These are phyloP conservation scores for Aspergillus felis DNA, from an alignment of 2,329 filamentous ascomycete genomes.

Conservation along the genomic window DNA sequence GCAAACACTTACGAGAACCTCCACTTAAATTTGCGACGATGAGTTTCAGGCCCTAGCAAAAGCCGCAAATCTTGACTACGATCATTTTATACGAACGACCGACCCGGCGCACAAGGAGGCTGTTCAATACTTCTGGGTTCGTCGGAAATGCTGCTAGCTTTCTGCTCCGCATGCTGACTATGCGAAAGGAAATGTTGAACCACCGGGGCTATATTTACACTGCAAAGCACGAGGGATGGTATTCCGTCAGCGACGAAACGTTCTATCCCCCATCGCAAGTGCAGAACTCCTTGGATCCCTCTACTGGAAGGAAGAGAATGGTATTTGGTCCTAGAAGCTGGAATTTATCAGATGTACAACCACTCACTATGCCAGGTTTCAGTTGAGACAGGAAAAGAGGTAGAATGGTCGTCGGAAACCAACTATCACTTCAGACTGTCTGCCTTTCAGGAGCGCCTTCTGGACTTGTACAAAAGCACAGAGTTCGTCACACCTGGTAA, in stretches of 20 bases:
- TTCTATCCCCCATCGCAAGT: slow-evolving; percentile 82
- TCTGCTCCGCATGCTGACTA: neutral
- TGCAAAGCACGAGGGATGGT: slow-evolving; percentile 88
- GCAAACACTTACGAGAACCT: neutral
- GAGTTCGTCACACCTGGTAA: slow-evolving; percentile 74
- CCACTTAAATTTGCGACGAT: slow-evolving; percentile 5
- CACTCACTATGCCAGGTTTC: slow-evolving; percentile 48
- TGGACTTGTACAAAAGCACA: slow-evolving; percentile 67
- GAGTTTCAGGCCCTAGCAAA: slow-evolving; percentile 59
- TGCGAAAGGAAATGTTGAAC: slow-evolving; percentile 59
- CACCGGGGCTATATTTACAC: slow-evolving; percentile 77
- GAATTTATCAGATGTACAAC: neutral
- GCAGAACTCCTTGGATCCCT: slow-evolving; percentile 68
- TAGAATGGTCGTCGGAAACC: slow-evolving; percentile 88
- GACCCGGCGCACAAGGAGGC: slow-evolving; percentile 75
- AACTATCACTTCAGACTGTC: slow-evolving; percentile 96
- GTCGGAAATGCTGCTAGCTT: neutral
- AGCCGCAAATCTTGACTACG: slow-evolving; percentile 66
- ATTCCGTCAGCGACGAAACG: slow-evolving; percentile 92
- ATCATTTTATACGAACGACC: slow-evolving; percentile 91
- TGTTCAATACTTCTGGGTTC: slow-evolving; percentile 83
- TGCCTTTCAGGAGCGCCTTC: slow-evolving; percentile 70
- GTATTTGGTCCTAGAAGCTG: slow-evolving; percentile 33
- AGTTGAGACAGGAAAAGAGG: slow-evolving; percentile 82
- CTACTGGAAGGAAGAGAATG: slow-evolving; percentile 79